phyloP scores from a whole-genome alignment of 495 filamentous ascomycete species.

The Daldinia loculata region DNA sequence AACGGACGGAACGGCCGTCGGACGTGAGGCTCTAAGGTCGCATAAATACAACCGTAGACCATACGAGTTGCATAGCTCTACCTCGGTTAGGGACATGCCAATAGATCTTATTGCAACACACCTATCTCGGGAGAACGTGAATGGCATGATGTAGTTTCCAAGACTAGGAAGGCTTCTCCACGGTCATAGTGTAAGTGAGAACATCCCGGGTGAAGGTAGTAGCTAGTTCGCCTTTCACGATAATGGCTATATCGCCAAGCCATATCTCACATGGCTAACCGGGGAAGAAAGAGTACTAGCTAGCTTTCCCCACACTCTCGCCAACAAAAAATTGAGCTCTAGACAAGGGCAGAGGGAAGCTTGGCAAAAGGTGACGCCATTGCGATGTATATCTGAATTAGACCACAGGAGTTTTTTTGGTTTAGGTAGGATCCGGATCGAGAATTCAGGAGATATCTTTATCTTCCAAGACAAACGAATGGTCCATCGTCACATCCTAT shows the following conservation, averaged over 20 bases:
- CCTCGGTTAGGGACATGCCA: constrained; percentile 32
- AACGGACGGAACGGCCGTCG: constrained; percentile 29
- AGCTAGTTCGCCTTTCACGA: not conserved
- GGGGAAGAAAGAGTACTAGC: constrained; percentile 18
- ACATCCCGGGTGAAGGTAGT: not conserved
- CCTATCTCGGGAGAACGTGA: constrained; percentile 5
- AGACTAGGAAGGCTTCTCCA: not conserved
- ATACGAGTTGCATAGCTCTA: constrained; percentile 13
- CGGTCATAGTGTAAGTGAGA: constrained; percentile 1
- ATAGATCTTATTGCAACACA: constrained; percentile 11
- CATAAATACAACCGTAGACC: constrained; percentile 16
- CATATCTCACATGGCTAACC: constrained; percentile 20
- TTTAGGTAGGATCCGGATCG: constrained; percentile 5
- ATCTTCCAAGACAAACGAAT: constrained; percentile 3
- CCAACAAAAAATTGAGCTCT: constrained; percentile 13
- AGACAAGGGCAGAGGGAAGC: constrained; percentile 38
- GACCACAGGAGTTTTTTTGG: too few species aligned
- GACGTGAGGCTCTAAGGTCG: constrained; percentile 22
- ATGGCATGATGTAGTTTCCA: constrained; percentile 11
- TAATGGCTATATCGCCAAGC: constrained; percentile 27
- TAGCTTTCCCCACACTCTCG: constrained; percentile 33
- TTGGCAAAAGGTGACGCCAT: constrained; percentile 30
- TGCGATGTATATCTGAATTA: not conserved
- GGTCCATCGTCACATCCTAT: not conserved
- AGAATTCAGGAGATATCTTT: constrained; percentile 7